These are phyloP conservation scores for Iberis pinnata DNA, from an alignment of 345 rosid genomes.

Conservation along the genomic window DNA sequence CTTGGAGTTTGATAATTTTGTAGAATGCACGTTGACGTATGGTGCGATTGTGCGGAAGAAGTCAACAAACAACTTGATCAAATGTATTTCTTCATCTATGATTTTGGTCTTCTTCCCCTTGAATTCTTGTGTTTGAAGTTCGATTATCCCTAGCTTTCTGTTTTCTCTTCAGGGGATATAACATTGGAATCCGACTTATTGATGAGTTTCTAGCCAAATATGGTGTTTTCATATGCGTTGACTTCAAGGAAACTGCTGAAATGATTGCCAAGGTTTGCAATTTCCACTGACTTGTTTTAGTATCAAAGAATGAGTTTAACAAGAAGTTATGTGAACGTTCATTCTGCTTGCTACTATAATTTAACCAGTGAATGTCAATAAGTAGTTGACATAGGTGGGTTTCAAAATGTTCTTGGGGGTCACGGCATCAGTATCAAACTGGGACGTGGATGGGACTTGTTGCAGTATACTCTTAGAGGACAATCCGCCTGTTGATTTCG, in stretches of 20 bases:
- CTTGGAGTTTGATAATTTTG: not conserved
- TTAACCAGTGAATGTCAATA: too few relatives aligned
- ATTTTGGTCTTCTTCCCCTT: not conserved
- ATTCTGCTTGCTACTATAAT: not conserved
- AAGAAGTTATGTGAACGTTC: not conserved
- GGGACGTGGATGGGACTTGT: slow-evolving; percentile 82
- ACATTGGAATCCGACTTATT: slow-evolving; percentile 35
- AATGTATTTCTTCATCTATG: slow-evolving; percentile 56
- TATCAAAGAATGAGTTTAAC: not conserved
- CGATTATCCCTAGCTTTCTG: too few relatives aligned
- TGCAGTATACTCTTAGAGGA: slow-evolving; percentile 82
- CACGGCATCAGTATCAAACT: slow-evolving; percentile 71
- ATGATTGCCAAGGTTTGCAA: slow-evolving; percentile 69
- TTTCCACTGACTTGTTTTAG: too few relatives aligned
- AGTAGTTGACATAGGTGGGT: slow-evolving; percentile 62
- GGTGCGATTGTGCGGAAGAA: slow-evolving; percentile 93
- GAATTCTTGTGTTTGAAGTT: too few relatives aligned
- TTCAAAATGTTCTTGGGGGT: slow-evolving; percentile 96
- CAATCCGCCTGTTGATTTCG: slow-evolving; percentile 88
- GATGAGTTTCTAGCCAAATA: slow-evolving; percentile 93
- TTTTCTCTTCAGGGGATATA: slow-evolving; percentile 48
- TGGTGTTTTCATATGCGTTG: slow-evolving; percentile 73
- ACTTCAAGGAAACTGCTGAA: slow-evolving; percentile 89
- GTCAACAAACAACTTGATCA: slow-evolving; percentile 97
- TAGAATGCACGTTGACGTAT: slow-evolving; percentile 91